These are phyloP conservation scores for Apostasia shenzhenica DNA, from an alignment of 106 monocot genomes.

Conservation along the genomic window DNA sequence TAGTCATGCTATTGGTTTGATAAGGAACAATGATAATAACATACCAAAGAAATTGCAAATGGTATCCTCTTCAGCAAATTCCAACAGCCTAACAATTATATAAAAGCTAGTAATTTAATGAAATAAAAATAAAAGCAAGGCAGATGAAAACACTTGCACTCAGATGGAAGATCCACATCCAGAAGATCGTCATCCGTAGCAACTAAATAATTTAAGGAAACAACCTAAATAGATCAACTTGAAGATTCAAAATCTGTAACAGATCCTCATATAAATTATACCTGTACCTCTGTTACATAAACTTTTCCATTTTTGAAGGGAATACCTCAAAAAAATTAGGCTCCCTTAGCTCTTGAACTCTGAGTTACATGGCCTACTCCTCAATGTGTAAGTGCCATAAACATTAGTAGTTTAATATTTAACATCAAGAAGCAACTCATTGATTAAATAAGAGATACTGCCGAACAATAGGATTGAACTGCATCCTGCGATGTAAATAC, in stretches of 20 bases:
- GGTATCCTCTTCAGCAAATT: too few species aligned
- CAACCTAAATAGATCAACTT: too few species aligned
- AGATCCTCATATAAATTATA: not conserved
- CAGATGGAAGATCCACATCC: too few species aligned
- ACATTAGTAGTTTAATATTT: not conserved
- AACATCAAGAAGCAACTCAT: conserved; percentile 9
- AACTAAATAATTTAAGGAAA: too few species aligned
- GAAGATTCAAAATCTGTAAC: not conserved
- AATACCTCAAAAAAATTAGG: conserved; percentile 46
- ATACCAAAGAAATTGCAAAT: too few species aligned
- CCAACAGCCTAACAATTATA: too few species aligned
- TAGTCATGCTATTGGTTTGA: too few species aligned
- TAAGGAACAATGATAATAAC: too few species aligned
- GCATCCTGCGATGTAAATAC: not conserved
- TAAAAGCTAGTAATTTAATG: too few species aligned
- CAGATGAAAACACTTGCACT: too few species aligned
- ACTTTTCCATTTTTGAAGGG: conserved; percentile 19
- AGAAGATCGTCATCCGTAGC: too few species aligned
- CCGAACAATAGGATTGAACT: not conserved
- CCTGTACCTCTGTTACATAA: not conserved
- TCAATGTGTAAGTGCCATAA: not conserved
- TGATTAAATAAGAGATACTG: conserved; percentile 3
- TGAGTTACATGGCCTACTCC: not conserved
- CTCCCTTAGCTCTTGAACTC: conserved; percentile 20
- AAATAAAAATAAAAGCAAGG: too few species aligned